Conservation (phyloP, 1,284 basidiomycete species). For the Baeospora myosura region DNA sequence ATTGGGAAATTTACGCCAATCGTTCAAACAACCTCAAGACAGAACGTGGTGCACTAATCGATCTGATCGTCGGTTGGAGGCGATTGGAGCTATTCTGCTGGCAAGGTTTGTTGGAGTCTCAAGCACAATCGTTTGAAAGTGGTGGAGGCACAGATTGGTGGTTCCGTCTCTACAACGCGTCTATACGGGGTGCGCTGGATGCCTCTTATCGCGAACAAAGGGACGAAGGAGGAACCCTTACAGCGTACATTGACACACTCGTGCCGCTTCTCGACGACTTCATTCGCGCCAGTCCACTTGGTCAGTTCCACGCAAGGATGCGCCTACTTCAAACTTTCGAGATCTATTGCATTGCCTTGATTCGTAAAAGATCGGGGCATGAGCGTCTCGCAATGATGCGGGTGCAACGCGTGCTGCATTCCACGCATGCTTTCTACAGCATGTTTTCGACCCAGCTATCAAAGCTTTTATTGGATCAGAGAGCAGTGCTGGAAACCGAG, state of each 20-base stretch:
- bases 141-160: constrained; percentile 77
- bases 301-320: constrained; percentile 75
- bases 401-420: constrained; percentile 57
- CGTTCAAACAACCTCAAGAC: constrained; percentile 72
- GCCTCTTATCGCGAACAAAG: constrained; percentile 31
- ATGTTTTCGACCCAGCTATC: constrained; percentile 54
- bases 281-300: constrained; percentile 71
- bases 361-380: constrained; percentile 18
- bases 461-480: constrained; percentile 51
- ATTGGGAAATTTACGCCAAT: constrained; percentile 96
- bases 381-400: constrained; percentile 33
- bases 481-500: constrained; percentile 69
- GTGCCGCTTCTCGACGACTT: constrained; percentile 82
- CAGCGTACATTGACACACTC: constrained; percentile 59
- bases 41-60: constrained; percentile 62
- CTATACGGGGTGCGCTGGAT: constrained; percentile 59
- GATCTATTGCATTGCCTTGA: constrained; percentile 34
- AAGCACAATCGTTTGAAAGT: constrained; percentile 53
- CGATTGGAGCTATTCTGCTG: constrained; percentile 86
- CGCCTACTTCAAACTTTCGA: constrained; percentile 68
- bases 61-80: constrained; percentile 86
- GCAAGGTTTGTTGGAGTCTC: constrained; percentile 74
- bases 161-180: constrained; percentile 85
- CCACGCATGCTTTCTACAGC: constrained; percentile 60
- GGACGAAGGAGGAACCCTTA: constrained; percentile 27